Base-by-base conservation (phyloP, 2,329 filamentous ascomycete genomes). In the Claviceps quebecensis region DNA sequence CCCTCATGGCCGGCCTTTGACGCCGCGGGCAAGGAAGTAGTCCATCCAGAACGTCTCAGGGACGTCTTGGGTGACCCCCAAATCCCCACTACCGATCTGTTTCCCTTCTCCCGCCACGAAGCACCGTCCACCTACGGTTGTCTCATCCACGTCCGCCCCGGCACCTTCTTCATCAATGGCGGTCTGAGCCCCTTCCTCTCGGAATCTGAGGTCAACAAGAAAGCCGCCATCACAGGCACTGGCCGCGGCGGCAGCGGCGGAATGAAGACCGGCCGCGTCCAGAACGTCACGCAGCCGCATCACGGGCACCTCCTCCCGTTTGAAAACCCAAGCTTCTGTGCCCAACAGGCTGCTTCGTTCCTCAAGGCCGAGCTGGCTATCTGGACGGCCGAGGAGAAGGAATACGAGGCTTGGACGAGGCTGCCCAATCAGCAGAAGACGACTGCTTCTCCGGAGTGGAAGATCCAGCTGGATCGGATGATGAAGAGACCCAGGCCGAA, bases 281-380 rank as follows among this genome's bases (percentile, higher is more conserved):
- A 72, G 51, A 74, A 81, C 56, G 75, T 86, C 5, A 71, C 80
- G 14, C 67, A 93, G 8, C 68, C 83, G 29, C 76, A 75, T 0
- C 72, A 75, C 5, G 88, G 90, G 0, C 91, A 97, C 65, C 66
- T 96, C 41, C 78, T 96, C 29, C 84, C 90, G 0, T 86, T 95
- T 78, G 89, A 95, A 66, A 76, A 78, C 38, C 85, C 86, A 0
- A 69, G 60, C 2, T 72, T 78, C 59, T 85, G 83, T 55, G 90
- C 87, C 1, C 70, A 76, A 53, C 65, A 76, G 17, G 74, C 77
- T 0, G 76, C 75, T 0, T 61, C 64, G 23, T 87, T 81, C 73
- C 65, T 86, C 51, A 71, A 65, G 0, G 59, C 61, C n/a, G 80
- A 84, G 62, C 56, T 86, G 56, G 62, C 67, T 41, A 65, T 70